A percentile compares a stretch with the other conserved stretches of the same genome.
Conservation (phyloP, 192 early-diverging fungal species). For the Linnemannia exigua region DNA sequence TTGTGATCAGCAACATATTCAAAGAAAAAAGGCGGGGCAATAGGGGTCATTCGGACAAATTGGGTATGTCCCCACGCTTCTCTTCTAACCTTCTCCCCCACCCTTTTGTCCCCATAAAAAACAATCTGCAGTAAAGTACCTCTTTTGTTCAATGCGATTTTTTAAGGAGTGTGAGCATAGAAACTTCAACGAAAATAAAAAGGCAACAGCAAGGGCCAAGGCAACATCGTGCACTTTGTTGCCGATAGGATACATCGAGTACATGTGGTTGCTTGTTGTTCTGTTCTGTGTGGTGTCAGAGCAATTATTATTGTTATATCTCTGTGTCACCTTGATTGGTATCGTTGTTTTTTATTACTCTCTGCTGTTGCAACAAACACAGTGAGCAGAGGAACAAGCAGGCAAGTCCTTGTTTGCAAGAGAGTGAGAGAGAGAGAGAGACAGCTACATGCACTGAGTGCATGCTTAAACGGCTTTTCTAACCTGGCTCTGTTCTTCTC, state of each 20-base stretch:
- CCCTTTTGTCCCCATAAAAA: background rate
- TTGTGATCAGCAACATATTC: background rate
- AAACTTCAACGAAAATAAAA: background rate
- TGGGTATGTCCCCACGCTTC: background rate
- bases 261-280: background rate
- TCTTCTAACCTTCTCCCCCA: background rate
- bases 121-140: background rate
- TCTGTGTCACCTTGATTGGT: background rate
- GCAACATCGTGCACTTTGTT: background rate
- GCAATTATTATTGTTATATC: background rate
- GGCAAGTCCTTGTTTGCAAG: background rate
- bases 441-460: background rate
- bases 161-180: background rate
- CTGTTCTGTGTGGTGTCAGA: background rate
- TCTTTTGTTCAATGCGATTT: background rate
- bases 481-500: background rate
- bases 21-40: background rate
- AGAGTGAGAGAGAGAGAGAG: background rate
- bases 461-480: no score
- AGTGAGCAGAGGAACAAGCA: background rate
- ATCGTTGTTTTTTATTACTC: no score
- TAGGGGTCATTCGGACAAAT: conserved; percentile 9
- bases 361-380: background rate
- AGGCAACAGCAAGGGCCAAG: no score
- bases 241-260: background rate